Percentiles rank a stretch among this genome's conserved stretches.
These are phyloP conservation scores for Cytidiella melzeri DNA, from an alignment of 768 basidiomycete genomes.

Conservation along the genomic window DNA sequence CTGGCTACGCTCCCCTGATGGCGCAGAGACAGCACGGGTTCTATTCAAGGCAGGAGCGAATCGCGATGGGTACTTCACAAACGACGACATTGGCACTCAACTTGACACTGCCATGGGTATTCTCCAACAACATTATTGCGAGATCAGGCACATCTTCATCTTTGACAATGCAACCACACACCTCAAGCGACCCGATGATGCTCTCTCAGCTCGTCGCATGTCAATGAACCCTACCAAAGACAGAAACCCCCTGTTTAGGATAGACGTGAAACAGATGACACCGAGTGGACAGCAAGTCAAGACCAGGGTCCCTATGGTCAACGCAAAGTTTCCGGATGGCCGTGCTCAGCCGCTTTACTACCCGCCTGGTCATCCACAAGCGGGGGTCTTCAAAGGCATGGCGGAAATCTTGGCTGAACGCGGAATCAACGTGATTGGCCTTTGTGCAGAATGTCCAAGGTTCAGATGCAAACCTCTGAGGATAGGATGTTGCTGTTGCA, in stretches of 20 bases:
- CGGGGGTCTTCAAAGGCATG: neutral
- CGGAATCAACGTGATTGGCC: no score
- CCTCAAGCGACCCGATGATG: neutral
- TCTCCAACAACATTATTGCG: conserved; percentile 10
- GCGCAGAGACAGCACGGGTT: conserved; percentile 9
- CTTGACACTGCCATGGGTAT: conserved; percentile 18
- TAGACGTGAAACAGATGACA: neutral
- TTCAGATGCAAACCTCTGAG: no score
- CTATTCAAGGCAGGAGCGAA: conserved; percentile 19
- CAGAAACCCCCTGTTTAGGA: neutral
- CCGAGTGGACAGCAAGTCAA: neutral
- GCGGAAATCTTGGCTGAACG: neutral
- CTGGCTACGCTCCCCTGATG: conserved; percentile 17
- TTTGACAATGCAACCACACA: neutral
- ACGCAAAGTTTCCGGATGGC: neutral
- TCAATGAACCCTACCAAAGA: neutral
- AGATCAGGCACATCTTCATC: neutral
- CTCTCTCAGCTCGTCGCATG: neutral
- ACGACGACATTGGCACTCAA: conserved; percentile 20
- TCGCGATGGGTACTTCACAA: conserved; percentile 22
- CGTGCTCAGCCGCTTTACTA: neutral
- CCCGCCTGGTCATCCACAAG: neutral
- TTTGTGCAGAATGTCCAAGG: no score
- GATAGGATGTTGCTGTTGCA: no score
- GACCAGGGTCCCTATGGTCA: neutral